phyloP scores from a whole-genome alignment of 2,329 filamentous ascomycete genomes.

The Penicillium sp. region DNA sequence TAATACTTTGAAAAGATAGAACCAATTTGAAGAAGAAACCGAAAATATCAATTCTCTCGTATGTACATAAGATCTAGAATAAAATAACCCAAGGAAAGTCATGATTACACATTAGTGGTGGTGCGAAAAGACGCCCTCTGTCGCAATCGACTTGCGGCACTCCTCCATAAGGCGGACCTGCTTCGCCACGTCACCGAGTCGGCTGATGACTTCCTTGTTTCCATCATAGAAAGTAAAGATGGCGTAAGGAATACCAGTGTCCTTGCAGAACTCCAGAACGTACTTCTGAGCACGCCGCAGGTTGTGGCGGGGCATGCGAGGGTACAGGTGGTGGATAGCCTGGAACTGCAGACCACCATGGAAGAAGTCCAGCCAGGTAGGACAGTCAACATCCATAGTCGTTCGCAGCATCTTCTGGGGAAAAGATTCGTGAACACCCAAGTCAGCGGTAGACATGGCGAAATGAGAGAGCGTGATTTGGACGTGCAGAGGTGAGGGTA shows the following conservation, averaged over 20 bases:
- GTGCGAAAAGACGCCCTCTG: slow-evolving; percentile 34
- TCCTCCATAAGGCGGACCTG: slow-evolving; percentile 76
- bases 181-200: slow-evolving; percentile 73
- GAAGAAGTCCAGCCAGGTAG: slow-evolving; percentile 83
- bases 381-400: slow-evolving; percentile 91
- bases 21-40: not conserved
- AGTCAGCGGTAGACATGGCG: slow-evolving; percentile 85
- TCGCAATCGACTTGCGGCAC: slow-evolving; percentile 58
- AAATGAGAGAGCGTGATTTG: slow-evolving; percentile 93
- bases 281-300: slow-evolving; percentile 71
- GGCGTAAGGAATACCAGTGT: slow-evolving; percentile 80
- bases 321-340: slow-evolving; percentile 82
- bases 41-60: not conserved
- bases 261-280: slow-evolving; percentile 76
- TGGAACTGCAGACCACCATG: slow-evolving; percentile 90
- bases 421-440: slow-evolving; percentile 82
- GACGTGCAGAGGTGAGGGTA: slow-evolving; percentile 78
- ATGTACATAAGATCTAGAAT: not conserved
- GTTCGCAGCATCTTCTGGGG: slow-evolving; percentile 88
- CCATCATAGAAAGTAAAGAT: slow-evolving; percentile 82
- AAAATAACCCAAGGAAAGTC: not conserved
- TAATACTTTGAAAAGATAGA: not conserved
- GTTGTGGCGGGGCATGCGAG: slow-evolving; percentile 81
- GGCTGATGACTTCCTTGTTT: slow-evolving; percentile 75
- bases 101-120: slow-evolving; percentile 24